Base-by-base conservation (phyloP, 2,329 filamentous ascomycete species). In the Karstenula rhodostoma region DNA sequence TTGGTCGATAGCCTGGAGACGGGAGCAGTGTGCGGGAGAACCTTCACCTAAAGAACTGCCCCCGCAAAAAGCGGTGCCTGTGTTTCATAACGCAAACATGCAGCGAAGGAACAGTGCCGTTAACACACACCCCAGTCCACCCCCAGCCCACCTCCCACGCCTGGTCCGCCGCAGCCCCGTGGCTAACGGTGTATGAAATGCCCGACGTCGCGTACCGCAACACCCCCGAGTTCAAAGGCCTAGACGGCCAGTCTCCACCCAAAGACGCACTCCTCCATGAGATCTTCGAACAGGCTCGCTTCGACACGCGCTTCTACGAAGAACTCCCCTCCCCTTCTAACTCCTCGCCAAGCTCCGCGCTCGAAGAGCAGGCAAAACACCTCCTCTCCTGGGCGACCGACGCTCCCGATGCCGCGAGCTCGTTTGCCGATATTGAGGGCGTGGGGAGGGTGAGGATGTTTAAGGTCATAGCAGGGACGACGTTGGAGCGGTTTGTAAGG, bases 121-220 rank as follows among this genome's bases (percentile, higher is more conserved):
- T 15, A 35, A 35, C 12, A 12, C 33, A 19, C 40, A 13, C 17
- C 19, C 12, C 19, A 48, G 44, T 65, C 5, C 7, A 55, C 10
- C 63, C 62, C 2, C 53, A 63, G 23, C 64, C 64, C 5, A 32
- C 35, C n/a, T 22, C 35, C 0, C 23, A 51, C 17, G 42, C 48
- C 2, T 66, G 47, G 27, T 65, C 59, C 10, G 33, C 40, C 1
- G 44, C 61, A 17, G 66, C 67, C 19, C 67, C 66, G 0, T 75
- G 67, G 71, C 48, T 76, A 15, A 71, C 71, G 0, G 43, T 73
- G 13, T 76, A 75, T 57, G 67, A 71, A 44, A 67, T 76, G 62
- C 61, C 64, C 3, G 67, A 73, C 32, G 23, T 74, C 1, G 62
- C 42, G 4, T 75, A 63, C 51, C 56, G 68, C 17, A 6, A 64